phyloP scores from a whole-genome alignment of 169 alveolate genomes.

The Haemoproteus tartakovskyi region DNA sequence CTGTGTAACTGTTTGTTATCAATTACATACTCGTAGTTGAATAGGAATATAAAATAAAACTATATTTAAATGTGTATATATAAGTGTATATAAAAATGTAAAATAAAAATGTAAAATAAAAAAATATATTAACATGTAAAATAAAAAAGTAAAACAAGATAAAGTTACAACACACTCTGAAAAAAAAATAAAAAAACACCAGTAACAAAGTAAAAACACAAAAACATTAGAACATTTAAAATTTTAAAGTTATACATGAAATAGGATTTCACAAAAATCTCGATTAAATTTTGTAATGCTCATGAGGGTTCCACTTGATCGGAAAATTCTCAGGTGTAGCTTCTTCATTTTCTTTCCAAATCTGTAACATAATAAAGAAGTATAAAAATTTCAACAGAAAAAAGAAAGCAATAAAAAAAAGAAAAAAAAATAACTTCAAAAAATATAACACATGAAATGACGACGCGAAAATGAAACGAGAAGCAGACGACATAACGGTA shows the following conservation, averaged over 20 bases:
- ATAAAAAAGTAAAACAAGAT: too few species aligned
- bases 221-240: neutral
- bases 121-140: too few species aligned
- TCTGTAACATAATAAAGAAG: slow-evolving; percentile 1
- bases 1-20: too few species aligned
- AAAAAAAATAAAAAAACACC: neutral
- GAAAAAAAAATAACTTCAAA: neutral
- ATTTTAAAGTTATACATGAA: neutral
- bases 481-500: too few species aligned
- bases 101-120: too few species aligned
- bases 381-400: neutral
- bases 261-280: neutral
- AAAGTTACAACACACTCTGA: neutral
- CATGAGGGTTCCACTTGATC: slow-evolving; percentile 74
- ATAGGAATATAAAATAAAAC: too few species aligned
- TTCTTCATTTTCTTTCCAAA: slow-evolving; percentile 75
- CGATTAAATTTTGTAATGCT: slow-evolving; percentile 61
- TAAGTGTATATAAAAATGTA: too few species aligned
- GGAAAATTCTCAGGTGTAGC: slow-evolving; percentile 81
- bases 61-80: too few species aligned
- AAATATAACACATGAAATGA: neutral
- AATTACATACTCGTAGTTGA: too few species aligned
- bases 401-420: neutral
- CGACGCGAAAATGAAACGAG: too few species aligned
- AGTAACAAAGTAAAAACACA: neutral